A percentile compares a stretch with the other conserved stretches of the same genome.
phyloP scores from a whole-genome alignment of 345 rosid species.

The Salix brachista region DNA sequence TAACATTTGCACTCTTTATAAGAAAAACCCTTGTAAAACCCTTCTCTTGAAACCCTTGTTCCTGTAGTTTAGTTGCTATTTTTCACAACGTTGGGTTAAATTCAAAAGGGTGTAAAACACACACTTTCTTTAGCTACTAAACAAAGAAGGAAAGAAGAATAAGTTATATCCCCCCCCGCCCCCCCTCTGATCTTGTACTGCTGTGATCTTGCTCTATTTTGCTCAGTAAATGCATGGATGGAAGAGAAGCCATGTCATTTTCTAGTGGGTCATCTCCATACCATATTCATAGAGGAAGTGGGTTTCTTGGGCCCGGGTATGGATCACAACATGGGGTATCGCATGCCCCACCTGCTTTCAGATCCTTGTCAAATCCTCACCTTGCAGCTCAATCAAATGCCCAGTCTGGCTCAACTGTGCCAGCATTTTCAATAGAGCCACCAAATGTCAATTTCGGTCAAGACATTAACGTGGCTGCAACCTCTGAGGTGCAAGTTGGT shows the following conservation, averaged over 20 bases:
- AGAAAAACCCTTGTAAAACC: constrained; percentile 17
- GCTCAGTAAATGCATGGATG: constrained; percentile 89
- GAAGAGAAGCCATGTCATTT: constrained; percentile 85
- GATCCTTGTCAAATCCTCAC: constrained; percentile 52
- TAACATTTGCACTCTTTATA: not conserved
- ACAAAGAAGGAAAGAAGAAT: not conserved
- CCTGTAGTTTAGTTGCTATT: not conserved
- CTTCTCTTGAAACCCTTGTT: not conserved
- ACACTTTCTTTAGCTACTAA: not conserved
- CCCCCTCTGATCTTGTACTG: not conserved
- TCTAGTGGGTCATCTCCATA: constrained; percentile 75
- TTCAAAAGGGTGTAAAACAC: not conserved
- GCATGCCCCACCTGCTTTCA: constrained; percentile 54
- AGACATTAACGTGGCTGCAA: constrained; percentile 47
- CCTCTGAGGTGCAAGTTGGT: constrained; percentile 39
- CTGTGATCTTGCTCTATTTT: constrained; percentile 13
- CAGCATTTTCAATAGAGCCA: constrained; percentile 51
- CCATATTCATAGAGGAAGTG: constrained; percentile 73
- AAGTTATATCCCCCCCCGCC: not conserved
- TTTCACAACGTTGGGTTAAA: not conserved
- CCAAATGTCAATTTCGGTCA: constrained; percentile 53
- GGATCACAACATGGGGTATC: constrained; percentile 48
- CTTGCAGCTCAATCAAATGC: constrained; percentile 42
- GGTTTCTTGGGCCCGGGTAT: constrained; percentile 47
- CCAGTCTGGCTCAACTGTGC: constrained; percentile 32